These are phyloP conservation scores for Dentipellis fragilis DNA, from an alignment of 768 basidiomycete species.

Conservation along the genomic window DNA sequence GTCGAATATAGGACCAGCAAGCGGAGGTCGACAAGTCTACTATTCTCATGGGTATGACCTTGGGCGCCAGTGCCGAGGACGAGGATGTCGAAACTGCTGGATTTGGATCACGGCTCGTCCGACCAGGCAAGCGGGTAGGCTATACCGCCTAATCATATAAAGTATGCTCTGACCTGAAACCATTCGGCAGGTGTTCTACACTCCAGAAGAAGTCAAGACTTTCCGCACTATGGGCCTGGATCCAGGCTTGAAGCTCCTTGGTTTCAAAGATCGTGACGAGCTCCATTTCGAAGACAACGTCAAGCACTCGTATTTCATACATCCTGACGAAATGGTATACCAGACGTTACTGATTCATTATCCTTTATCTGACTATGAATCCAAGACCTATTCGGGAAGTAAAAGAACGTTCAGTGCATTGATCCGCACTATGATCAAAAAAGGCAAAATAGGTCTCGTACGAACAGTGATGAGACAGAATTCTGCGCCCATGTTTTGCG, in stretches of 20 bases:
- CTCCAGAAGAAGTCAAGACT: constrained; percentile 68
- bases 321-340: constrained; percentile 81
- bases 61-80: constrained; percentile 26
- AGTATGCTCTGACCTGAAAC: constrained; percentile 2
- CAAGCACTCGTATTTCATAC: constrained; percentile 86
- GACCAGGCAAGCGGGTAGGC: constrained; percentile 40
- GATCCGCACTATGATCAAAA: constrained; percentile 70
- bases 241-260: constrained; percentile 84
- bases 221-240: constrained; percentile 76
- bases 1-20: constrained; percentile 20
- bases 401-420: constrained; percentile 87
- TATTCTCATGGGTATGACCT: constrained; percentile 30
- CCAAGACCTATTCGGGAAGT: constrained; percentile 74
- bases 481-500: constrained; percentile 70
- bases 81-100: constrained; percentile 29
- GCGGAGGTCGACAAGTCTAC: constrained; percentile 25
- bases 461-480: constrained; percentile 61
- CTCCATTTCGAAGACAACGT: constrained; percentile 83
- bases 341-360: neutral
- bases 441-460: constrained; percentile 75
- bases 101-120: constrained; percentile 27
- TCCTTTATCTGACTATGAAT: neutral
- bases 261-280: constrained; percentile 70
- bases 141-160: constrained; percentile 8
- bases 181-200: constrained; percentile 63